Percentiles rank a stretch among this genome's conserved stretches.
Conservation (phyloP, 768 basidiomycete genomes). For the Clitopilus hobsonii region DNA sequence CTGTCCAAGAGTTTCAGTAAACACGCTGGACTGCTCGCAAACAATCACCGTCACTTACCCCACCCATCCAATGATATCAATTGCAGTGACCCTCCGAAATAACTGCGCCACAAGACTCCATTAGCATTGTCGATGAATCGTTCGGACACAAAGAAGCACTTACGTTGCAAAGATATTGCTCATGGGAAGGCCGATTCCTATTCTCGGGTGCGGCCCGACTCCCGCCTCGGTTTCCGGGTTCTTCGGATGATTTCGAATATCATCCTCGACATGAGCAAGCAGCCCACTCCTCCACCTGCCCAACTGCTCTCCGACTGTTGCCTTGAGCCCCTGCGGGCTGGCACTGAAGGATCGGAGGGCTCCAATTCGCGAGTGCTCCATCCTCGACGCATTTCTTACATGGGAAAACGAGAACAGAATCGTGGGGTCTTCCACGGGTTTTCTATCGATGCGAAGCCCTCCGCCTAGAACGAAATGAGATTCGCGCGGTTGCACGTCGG, state of each 20-base stretch:
- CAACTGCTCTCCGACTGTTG: slow-evolving; percentile 80
- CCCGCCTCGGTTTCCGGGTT: slow-evolving; percentile 40
- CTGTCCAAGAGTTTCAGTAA: slow-evolving; percentile 27
- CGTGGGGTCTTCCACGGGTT: slow-evolving; percentile 51
- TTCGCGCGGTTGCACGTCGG: neutral
- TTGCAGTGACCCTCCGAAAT: slow-evolving; percentile 80
- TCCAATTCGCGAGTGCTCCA: slow-evolving; percentile 63
- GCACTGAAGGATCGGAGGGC: slow-evolving; percentile 61
- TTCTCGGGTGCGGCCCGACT: slow-evolving; percentile 52
- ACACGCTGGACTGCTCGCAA: neutral
- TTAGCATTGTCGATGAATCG: slow-evolving; percentile 1
- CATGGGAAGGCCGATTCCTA: slow-evolving; percentile 86
- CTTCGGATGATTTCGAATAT: slow-evolving; percentile 15
- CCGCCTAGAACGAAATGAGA: slow-evolving; percentile 47
- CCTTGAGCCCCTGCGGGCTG: slow-evolving; percentile 60
- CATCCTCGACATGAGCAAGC: slow-evolving; percentile 14
- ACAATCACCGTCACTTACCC: slow-evolving; percentile 43
- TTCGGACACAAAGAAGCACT: slow-evolving; percentile 15
- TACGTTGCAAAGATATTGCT: slow-evolving; percentile 85
- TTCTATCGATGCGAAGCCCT: slow-evolving; percentile 51
- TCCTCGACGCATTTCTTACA: slow-evolving; percentile 64
- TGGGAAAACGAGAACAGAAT: slow-evolving; percentile 92
- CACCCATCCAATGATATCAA: slow-evolving; percentile 79
- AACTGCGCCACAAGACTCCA: slow-evolving; percentile 33
- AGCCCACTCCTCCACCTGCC: slow-evolving; percentile 35